Percentiles rank a stretch among this genome's conserved stretches.
These are phyloP conservation scores for Naganishia kalamii DNA, from an alignment of 768 basidiomycete species.

Conservation along the genomic window DNA sequence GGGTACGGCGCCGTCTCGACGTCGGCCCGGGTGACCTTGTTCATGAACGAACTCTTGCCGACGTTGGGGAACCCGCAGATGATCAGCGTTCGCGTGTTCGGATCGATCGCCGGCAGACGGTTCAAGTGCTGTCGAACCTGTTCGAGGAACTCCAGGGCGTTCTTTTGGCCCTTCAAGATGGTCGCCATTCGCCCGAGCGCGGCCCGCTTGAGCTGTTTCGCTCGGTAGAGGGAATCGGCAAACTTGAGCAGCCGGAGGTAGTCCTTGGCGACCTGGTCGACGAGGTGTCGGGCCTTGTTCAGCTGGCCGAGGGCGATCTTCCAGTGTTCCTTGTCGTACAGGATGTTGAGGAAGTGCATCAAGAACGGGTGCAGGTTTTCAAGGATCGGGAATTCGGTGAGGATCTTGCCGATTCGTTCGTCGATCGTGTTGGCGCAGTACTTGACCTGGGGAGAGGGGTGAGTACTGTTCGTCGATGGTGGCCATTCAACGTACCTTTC, in stretches of 20 bases:
- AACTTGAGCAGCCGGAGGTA: conserved; percentile 95
- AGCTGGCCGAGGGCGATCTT: conserved; percentile 96
- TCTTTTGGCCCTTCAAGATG: conserved; percentile 96
- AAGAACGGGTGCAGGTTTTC: conserved; percentile 98
- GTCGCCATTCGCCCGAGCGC: conserved; percentile 99
- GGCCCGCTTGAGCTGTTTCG: conserved; percentile 96
- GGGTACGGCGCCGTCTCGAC: conserved; percentile 74
- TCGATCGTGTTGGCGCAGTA: conserved; percentile 15
- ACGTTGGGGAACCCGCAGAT: conserved; percentile 99
- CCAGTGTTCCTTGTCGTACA: conserved; percentile 99
- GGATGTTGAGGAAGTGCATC: conserved; percentile 89
- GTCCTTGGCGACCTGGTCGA: conserved; percentile 94
- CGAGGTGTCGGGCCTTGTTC: conserved; percentile 88
- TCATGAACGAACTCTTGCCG: conserved; percentile 98
- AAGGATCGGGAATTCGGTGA: conserved; percentile 93
- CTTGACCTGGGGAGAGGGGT: not conserved
- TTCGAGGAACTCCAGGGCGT: conserved; percentile 94
- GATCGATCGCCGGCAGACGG: conserved; percentile 95
- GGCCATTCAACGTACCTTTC: conserved; percentile 98
- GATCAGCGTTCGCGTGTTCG: conserved; percentile 92
- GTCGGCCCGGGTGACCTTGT: conserved; percentile 98
- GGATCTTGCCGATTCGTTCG: conserved; percentile 62
- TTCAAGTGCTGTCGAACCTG: conserved; percentile 99
- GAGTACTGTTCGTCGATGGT: conserved; percentile 65
- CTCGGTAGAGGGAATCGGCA: conserved; percentile 93